Conservation (phyloP, 495 filamentous ascomycete species). For the Aspergillus affinis region DNA sequence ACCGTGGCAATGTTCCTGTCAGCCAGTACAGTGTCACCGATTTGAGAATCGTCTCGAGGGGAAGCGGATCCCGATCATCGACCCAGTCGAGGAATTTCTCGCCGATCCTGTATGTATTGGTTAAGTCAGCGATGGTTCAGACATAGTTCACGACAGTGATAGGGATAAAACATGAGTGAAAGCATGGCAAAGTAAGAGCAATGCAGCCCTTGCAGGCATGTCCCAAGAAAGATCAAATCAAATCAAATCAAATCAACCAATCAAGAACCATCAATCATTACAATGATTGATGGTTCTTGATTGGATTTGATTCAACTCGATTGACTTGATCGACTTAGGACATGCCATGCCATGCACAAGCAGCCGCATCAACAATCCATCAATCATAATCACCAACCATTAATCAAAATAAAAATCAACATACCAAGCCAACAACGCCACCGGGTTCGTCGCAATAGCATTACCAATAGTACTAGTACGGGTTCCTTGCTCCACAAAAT, state of each 20-base stretch:
- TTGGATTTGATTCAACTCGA: too few species aligned
- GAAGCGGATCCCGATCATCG: conserved; percentile 43
- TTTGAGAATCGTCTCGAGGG: conserved; percentile 56
- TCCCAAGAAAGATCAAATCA: too few species aligned
- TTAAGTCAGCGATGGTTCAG: neutral
- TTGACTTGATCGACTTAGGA: too few species aligned
- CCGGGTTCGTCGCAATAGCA: conserved; percentile 53
- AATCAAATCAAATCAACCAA: too few species aligned
- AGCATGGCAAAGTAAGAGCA: too few species aligned
- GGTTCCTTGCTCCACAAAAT: conserved; percentile 58
- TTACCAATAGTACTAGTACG: conserved; percentile 60
- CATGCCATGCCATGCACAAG: too few species aligned
- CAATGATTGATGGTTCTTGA: too few species aligned
- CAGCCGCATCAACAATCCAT: too few species aligned
- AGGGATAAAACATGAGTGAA: neutral
- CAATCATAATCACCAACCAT: too few species aligned
- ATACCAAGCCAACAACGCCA: conserved; percentile 67
- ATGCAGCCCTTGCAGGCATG: too few species aligned
- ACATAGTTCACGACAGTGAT: neutral
- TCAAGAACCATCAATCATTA: too few species aligned
- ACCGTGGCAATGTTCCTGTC: conserved; percentile 55
- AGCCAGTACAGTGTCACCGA: conserved; percentile 65
- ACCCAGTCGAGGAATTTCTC: conserved; percentile 70
- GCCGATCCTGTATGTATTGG: conserved; percentile 48
- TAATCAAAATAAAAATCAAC: conserved; percentile 5